Percentiles rank a stretch among this genome's conserved stretches.
Evolutionary conservation across 495 filamentous ascomycete genomes (phyloP).

Genomic region (Cercophora newfieldiana): DNA sequence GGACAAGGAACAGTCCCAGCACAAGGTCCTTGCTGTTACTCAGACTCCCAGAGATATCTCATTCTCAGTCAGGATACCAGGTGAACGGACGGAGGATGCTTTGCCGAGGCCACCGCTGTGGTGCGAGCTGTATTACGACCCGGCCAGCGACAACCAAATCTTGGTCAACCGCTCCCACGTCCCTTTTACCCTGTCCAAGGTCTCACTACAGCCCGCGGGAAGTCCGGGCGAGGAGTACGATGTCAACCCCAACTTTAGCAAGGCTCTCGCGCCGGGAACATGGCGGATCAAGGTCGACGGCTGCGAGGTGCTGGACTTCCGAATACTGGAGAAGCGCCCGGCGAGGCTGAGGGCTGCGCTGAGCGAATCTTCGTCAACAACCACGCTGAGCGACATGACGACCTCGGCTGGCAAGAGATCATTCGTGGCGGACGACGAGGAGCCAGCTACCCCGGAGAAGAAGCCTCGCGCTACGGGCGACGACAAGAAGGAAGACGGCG

Average conservation of each 20-base stretch:
- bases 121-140: conserved; percentile 53
- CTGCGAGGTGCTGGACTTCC: conserved; percentile 48
- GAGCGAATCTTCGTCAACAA: conserved; percentile 23
- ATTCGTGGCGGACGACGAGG: conserved; percentile 40
- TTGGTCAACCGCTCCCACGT: conserved; percentile 47
- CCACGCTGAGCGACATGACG: conserved; percentile 27
- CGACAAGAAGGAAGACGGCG: conserved; percentile 39
- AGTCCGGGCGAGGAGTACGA: conserved; percentile 37
- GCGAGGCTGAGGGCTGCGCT: conserved; percentile 32
- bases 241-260: conserved; percentile 42
- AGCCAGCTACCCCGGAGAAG: conserved; percentile 35
- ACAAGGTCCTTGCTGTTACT: conserved; percentile 51
- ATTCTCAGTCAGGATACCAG: conserved; percentile 50
- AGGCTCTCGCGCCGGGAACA: conserved; percentile 45
- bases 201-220: conserved; percentile 32
- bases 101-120: conserved; percentile 41
- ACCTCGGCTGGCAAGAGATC: conserved; percentile 46
- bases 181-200: conserved; percentile 43
- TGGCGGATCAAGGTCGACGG: conserved; percentile 48
- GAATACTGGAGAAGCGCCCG: conserved; percentile 49
- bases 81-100: conserved; percentile 31
- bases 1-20: conserved; percentile 40
- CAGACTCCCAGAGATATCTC: conserved; percentile 51
- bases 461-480: conserved; percentile 35
- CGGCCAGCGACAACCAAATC: conserved; percentile 50